phyloP scores from a whole-genome alignment of 2,329 filamentous ascomycete genomes.

The Fusarium graminum region DNA sequence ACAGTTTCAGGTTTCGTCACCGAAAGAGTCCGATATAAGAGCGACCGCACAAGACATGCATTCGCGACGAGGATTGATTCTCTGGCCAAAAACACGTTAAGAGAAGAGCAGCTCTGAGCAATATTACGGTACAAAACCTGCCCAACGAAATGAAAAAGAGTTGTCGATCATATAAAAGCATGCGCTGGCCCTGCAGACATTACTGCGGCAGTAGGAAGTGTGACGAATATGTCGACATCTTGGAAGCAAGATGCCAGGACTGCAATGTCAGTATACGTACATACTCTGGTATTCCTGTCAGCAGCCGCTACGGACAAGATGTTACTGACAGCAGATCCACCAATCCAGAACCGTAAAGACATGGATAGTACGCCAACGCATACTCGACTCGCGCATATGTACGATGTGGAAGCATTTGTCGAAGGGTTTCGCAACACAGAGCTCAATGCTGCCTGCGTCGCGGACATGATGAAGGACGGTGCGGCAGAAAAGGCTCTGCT shows the following conservation, averaged over 20 bases:
- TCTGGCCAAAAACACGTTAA: slow-evolving; percentile 20
- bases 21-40: slow-evolving; percentile 39
- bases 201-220: slow-evolving; percentile 43
- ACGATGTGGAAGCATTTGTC: slow-evolving; percentile 42
- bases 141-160: slow-evolving; percentile 1
- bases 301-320: slow-evolving; percentile 24
- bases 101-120: slow-evolving; percentile 15
- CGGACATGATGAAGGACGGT: slow-evolving; percentile 42
- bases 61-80: slow-evolving; percentile 1
- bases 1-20: slow-evolving; percentile 13
- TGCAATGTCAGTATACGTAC: slow-evolving; percentile 41
- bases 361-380: slow-evolving; percentile 42
- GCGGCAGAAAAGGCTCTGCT: slow-evolving; percentile 32
- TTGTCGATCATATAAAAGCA: slow-evolving; percentile 9
- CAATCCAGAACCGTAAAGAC: slow-evolving; percentile 35
- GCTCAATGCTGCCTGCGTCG: slow-evolving; percentile 38
- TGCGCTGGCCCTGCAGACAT: slow-evolving; percentile 47
- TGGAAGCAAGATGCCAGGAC: slow-evolving; percentile 40
- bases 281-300: slow-evolving; percentile 10
- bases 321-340: slow-evolving; percentile 28
- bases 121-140: slow-evolving; percentile 6
- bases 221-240: slow-evolving; percentile 36
- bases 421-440: slow-evolving; percentile 38
- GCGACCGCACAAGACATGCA: slow-evolving; percentile 19
- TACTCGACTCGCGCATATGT: slow-evolving; percentile 39